phyloP scores from a whole-genome alignment of 1,284 basidiomycete genomes.

The Fomitopsis pinicola region DNA sequence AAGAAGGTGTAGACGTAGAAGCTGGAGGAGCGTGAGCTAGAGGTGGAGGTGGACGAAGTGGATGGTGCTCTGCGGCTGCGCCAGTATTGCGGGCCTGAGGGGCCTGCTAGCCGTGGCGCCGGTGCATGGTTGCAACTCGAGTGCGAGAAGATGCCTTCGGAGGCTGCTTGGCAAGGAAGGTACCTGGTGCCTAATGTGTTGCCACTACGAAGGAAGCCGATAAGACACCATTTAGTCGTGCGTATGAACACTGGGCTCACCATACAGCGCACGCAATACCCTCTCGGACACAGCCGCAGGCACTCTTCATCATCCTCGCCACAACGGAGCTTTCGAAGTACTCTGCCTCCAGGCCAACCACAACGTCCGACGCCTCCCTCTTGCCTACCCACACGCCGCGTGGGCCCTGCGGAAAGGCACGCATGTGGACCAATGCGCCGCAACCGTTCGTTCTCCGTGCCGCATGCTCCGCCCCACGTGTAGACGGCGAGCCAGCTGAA shows the following conservation, averaged over 20 bases:
- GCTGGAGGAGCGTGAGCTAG: conserved; percentile 14
- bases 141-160: conserved; percentile 40
- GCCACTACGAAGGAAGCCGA: conserved; percentile 35
- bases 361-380: conserved; percentile 41
- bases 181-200: conserved; percentile 61
- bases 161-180: conserved; percentile 53
- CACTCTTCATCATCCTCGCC: conserved; percentile 45
- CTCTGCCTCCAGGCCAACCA: conserved; percentile 45
- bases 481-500: conserved; percentile 29
- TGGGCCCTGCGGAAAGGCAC: conserved; percentile 45
- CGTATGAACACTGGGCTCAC: conserved; percentile 29
- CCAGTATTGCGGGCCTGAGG: conserved; percentile 45
- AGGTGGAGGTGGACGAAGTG: conserved; percentile 11
- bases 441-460: conserved; percentile 45
- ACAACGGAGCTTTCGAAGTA: conserved; percentile 50
- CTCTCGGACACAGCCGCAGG: conserved; percentile 61
- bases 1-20: conserved; percentile 46
- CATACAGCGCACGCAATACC: conserved; percentile 61
- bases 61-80: conserved; percentile 21
- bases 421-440: conserved; percentile 52
- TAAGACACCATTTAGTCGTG: conserved; percentile 6
- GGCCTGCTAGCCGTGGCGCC: conserved; percentile 28
- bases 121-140: conserved; percentile 13
- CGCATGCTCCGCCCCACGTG: conserved; percentile 9
- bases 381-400: conserved; percentile 55